Base-by-base conservation (phyloP, 1,284 basidiomycete genomes). In the Mrakiaceae sp. region DNA sequence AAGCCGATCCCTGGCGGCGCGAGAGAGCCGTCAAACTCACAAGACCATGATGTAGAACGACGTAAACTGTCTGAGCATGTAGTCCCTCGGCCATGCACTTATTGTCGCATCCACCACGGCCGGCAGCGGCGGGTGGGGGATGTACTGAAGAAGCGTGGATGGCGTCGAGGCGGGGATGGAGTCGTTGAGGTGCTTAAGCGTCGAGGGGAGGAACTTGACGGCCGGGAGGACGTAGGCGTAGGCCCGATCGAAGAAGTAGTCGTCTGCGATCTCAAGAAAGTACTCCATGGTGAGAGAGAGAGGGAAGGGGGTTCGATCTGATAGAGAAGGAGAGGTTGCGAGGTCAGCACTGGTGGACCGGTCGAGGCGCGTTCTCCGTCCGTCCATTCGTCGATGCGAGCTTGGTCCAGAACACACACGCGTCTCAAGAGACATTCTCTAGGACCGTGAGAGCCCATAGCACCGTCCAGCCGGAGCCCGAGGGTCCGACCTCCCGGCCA, bases 41-140 rank as follows among this genome's bases (percentile, higher is more conserved):
- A 90, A 79, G 6, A 93, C 95, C 69, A 98, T 74, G 53, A 81
- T 74, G 69, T 79, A 77, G 63, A 98, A 80, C 2, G 93, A 96
- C 40, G 88, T 53, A 8, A 86, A 69, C 74, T 98, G 95, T 49
- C 94, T 83, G 0, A 83, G 81, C 7, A 93, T 72, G 72, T 87
- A 84, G 72, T 92, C 86, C 58, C 91, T 82, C 0, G 88, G 82
- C 85, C 88, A 90, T 51, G 85, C 86, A 3, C 87, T 87, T 7
- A 80, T 68, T 55, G 57, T 54, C 49, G 69, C 66, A 39, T 53
- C 50, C 16, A 69, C 27, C 70, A 65, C n/a, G 67, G 62, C 2
- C 71, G 73, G 5, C 66, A 61, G 50, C 50, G 54, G 60, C 53
- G 61, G 52, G 60, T 67, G 62, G 55, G 50, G 54, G 63, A 60